Conservation (phyloP, 306 rosid species). For the Crataegus laevigata region DNA sequence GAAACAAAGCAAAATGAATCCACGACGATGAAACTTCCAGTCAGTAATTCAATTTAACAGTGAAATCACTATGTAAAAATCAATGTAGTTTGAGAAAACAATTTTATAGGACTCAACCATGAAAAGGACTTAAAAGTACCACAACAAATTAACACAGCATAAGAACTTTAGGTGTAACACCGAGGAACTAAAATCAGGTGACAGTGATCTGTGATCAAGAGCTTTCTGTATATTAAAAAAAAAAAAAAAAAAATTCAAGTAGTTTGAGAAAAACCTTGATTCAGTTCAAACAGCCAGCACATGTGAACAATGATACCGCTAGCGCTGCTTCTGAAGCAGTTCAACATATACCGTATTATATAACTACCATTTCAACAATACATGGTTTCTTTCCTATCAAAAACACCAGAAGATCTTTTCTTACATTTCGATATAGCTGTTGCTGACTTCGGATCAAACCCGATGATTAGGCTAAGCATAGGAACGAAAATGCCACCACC, state of each 20-base stretch:
- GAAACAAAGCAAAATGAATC: constrained; percentile 8
- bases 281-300: neutral
- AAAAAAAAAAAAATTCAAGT: neutral
- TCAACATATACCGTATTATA: neutral
- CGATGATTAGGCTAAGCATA: constrained; percentile 78
- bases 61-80: neutral
- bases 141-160: neutral
- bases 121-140: neutral
- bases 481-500: constrained; percentile 99
- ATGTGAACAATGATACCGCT: neutral
- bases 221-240: neutral
- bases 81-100: neutral
- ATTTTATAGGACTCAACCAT: neutral
- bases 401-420: neutral
- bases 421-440: constrained; percentile 98
- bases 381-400: neutral
- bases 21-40: neutral
- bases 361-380: neutral
- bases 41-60: neutral
- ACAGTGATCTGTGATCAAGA: neutral
- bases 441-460: constrained; percentile 84
- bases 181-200: neutral
- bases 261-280: neutral
- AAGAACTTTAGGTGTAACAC: neutral
- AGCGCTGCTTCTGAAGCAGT: neutral